These are phyloP conservation scores for Fonsecaea monophora DNA, from an alignment of 2,329 filamentous ascomycete genomes.

Conservation along the genomic window DNA sequence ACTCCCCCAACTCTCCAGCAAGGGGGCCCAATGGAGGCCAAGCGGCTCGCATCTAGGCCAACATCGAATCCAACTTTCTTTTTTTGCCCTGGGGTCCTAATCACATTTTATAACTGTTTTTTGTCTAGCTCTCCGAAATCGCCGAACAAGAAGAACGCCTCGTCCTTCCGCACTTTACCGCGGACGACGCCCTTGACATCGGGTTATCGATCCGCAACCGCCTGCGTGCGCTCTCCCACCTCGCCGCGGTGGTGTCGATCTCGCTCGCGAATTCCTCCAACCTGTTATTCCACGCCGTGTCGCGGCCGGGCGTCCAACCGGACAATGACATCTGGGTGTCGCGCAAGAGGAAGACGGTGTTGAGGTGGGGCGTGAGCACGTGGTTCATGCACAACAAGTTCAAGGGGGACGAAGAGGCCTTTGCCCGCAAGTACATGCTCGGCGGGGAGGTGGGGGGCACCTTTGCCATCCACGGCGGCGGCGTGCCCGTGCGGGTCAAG, in stretches of 20 bases:
- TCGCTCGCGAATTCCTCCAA: conserved; percentile 54
- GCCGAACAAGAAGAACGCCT: conserved; percentile 33
- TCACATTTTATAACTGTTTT: not conserved
- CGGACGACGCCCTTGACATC: conserved; percentile 48
- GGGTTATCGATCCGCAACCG: conserved; percentile 49
- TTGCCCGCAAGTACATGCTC: conserved; percentile 70
- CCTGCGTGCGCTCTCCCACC: conserved; percentile 45
- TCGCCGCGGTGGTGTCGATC: conserved; percentile 52
- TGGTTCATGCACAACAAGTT: conserved; percentile 76
- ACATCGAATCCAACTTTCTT: not conserved
- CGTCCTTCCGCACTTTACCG: conserved; percentile 49
- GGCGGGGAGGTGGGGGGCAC: conserved; percentile 57
- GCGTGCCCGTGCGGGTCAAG: conserved; percentile 72
- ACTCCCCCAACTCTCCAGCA: too few relatives aligned
- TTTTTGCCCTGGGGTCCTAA: not conserved
- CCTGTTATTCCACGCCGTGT: conserved; percentile 73
- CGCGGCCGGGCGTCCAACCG: conserved; percentile 69
- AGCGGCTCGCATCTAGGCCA: too few relatives aligned
- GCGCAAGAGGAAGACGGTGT: conserved; percentile 73
- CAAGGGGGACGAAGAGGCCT: conserved; percentile 66
- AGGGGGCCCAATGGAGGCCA: too few relatives aligned
- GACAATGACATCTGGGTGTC: conserved; percentile 76
- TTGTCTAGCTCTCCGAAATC: conserved; percentile 33
- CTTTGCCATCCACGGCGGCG: conserved; percentile 81
- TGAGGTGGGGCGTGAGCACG: conserved; percentile 72